A percentile compares a stretch with the other conserved stretches of the same genome.
Conservation (phyloP, 257 asterid genomes). For the Ballota nigra region DNA sequence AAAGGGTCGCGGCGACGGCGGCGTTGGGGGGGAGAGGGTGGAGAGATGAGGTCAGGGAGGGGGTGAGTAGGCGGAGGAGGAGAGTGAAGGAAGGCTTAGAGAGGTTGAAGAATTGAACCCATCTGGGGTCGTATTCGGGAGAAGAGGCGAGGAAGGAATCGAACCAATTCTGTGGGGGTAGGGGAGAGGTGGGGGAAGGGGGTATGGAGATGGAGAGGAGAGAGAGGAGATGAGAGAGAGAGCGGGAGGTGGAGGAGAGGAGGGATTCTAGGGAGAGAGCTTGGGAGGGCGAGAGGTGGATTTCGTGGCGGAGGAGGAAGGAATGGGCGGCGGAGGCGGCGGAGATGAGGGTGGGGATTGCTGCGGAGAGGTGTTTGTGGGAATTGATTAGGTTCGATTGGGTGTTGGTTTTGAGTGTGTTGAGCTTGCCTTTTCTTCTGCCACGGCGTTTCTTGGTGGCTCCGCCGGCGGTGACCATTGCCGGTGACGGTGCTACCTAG, state of each 20-base stretch:
- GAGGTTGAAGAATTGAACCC: conserved; percentile 73
- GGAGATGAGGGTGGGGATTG: conserved; percentile 60
- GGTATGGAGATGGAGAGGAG: conserved; percentile 43
- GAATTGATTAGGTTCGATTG: conserved; percentile 27
- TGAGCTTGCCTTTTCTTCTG: conserved; percentile 28
- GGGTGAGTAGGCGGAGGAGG: conserved; percentile 73
- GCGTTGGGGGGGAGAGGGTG: conserved; percentile 50
- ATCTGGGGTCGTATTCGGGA: conserved; percentile 56
- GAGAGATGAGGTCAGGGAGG: conserved; percentile 54
- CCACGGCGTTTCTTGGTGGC: conserved; percentile 37
- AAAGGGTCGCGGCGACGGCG: conserved; percentile 75
- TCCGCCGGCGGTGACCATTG: conserved; percentile 49
- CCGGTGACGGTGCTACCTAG: conserved; percentile 15
- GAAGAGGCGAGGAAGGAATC: conserved; percentile 51
- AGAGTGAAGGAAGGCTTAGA: conserved; percentile 72
- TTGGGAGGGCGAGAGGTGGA: conserved; percentile 72
- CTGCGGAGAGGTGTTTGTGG: conserved; percentile 40
- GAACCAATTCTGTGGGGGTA: conserved; percentile 51
- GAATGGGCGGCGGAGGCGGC: conserved; percentile 63
- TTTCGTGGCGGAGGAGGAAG: conserved; percentile 73
- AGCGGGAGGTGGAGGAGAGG: conserved; percentile 63
- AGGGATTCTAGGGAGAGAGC: conserved; percentile 69
- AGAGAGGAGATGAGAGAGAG: conserved; percentile 56
- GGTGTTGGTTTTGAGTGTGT: conserved; percentile 25
- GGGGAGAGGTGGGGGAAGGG: conserved; percentile 27